Evolutionary conservation across 148 eudicot genomes (phyloP).

Genomic region (Cornus florida): DNA sequence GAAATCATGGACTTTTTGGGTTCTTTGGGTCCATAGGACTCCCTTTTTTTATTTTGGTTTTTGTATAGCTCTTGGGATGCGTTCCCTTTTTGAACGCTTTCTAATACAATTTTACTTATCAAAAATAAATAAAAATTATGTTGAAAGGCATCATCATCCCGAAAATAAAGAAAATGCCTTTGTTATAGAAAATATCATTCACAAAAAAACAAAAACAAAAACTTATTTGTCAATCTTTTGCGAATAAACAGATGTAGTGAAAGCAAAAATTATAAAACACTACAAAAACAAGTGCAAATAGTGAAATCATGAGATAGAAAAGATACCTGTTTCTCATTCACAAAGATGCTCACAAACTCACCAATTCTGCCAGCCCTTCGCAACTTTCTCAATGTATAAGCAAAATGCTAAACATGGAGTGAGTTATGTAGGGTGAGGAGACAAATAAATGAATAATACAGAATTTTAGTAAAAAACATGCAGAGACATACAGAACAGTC

Average conservation of each 20-base stretch:
- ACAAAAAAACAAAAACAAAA: not conserved
- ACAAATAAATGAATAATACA: conserved; percentile 4
- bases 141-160: too few relatives aligned
- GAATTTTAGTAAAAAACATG: not conserved
- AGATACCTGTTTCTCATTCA: conserved; percentile 88
- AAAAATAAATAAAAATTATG: too few relatives aligned
- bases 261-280: not conserved
- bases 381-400: conserved; percentile 69
- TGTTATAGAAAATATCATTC: too few relatives aligned
- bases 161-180: too few relatives aligned
- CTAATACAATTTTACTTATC: too few relatives aligned
- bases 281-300: not conserved
- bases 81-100: too few relatives aligned
- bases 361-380: conserved; percentile 93
- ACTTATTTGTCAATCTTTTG: not conserved
- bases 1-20: too few relatives aligned
- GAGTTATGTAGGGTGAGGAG: conserved; percentile 6
- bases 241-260: not conserved
- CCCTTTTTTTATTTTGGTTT: too few relatives aligned
- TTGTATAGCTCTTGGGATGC: too few relatives aligned
- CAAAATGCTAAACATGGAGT: conserved; percentile 47
- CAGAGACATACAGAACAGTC: not conserved
- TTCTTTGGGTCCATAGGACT: too few relatives aligned
- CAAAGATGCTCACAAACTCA: conserved; percentile 85
- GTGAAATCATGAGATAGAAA: not conserved